A percentile compares a stretch with the other conserved stretches of the same genome.
Conservation (phyloP, 1,284 basidiomycete genomes). For the Leccinum pallidistipes region DNA sequence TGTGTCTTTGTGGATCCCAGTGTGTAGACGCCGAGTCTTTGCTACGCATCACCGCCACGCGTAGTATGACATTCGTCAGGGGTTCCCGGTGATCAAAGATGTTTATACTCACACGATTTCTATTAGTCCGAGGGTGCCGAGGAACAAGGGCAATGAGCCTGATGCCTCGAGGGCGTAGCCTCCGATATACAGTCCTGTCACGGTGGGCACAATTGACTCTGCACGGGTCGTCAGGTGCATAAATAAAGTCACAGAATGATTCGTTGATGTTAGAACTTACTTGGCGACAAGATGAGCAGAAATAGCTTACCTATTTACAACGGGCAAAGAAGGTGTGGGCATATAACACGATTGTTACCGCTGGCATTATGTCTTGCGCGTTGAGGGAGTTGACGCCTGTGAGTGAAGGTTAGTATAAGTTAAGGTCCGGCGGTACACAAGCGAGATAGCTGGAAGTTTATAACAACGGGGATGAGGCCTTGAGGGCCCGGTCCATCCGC, state of each 20-base stretch:
- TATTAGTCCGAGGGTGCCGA: constrained; percentile 58
- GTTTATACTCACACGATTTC: constrained; percentile 52
- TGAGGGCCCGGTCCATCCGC: neutral
- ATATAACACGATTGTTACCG: constrained; percentile 42
- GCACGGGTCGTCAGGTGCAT: constrained; percentile 19
- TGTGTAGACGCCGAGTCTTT: too few relatives aligned
- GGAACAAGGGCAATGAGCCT: constrained; percentile 52
- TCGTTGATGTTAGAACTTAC: constrained; percentile 33
- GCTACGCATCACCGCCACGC: neutral
- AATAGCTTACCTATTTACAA: constrained; percentile 40
- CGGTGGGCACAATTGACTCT: constrained; percentile 40
- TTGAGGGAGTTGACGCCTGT: constrained; percentile 33
- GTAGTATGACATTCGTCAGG: neutral
- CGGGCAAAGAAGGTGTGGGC: too few relatives aligned
- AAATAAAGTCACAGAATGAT: constrained; percentile 8
- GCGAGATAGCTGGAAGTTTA: neutral
- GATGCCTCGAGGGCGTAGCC: constrained; percentile 56
- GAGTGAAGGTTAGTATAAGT: neutral
- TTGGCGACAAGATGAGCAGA: constrained; percentile 51
- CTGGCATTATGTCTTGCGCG: constrained; percentile 50
- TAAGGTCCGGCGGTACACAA: neutral
- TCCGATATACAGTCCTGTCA: constrained; percentile 43
- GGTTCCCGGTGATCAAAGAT: neutral
- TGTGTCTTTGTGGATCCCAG: neutral
- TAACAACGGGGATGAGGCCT: neutral